These are phyloP conservation scores for Melastoma malabathricum DNA, from an alignment of 345 rosid genomes.

Conservation along the genomic window DNA sequence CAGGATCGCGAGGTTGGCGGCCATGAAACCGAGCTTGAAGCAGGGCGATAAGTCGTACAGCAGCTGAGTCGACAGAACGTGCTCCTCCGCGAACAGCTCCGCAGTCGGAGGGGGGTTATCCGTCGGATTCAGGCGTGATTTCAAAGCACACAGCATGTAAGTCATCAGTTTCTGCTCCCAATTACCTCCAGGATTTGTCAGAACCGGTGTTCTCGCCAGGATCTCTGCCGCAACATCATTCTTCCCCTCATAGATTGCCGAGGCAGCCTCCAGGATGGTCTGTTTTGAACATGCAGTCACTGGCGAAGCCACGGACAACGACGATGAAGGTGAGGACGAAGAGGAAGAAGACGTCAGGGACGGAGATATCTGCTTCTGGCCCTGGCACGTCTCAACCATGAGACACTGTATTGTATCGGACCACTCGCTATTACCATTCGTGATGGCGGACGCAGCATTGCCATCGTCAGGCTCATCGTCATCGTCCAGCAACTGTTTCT, in stretches of 20 bases:
- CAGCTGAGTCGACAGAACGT: conserved; percentile 34
- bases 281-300: conserved; percentile 35
- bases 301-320: conserved; percentile 53
- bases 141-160: conserved; percentile 49
- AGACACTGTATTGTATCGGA: conserved; percentile 54
- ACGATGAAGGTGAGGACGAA: conserved; percentile 53
- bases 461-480: conserved; percentile 44
- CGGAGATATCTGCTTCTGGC: conserved; percentile 29
- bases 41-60: conserved; percentile 70
- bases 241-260: conserved; percentile 69
- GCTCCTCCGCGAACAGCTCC: conserved; percentile 54
- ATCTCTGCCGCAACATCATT: conserved; percentile 47
- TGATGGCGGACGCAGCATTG: conserved; percentile 63
- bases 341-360: conserved; percentile 64
- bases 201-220: conserved; percentile 39
- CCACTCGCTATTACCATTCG: conserved; percentile 70
- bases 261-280: conserved; percentile 51
- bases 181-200: conserved; percentile 34
- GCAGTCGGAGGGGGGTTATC: conserved; percentile 40
- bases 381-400: conserved; percentile 15
- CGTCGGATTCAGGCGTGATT: conserved; percentile 32
- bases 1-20: conserved; percentile 76
- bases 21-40: conserved; percentile 70
- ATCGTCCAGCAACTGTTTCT: conserved; percentile 66
- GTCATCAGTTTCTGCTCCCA: conserved; percentile 65